Evolutionary conservation across 805 yeast genomes (phyloP).

Genomic region (Ogataea philodendri): DNA sequence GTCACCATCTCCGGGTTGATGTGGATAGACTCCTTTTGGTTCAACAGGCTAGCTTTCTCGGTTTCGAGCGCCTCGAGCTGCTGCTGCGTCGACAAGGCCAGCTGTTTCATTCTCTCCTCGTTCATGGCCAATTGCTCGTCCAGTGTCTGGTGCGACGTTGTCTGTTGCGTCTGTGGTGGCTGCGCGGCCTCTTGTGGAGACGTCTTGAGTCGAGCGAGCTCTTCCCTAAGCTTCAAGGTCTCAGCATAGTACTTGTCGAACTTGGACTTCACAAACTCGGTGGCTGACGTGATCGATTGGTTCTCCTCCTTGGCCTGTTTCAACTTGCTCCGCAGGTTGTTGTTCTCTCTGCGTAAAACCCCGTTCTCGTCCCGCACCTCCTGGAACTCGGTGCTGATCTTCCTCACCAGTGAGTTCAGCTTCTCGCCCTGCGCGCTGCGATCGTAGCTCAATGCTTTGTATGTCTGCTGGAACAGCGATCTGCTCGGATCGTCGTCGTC

Average conservation of each 20-base stretch:
- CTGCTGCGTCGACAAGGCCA: constrained; percentile 10
- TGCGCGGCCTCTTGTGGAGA: no score
- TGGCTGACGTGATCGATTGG: constrained; percentile 5
- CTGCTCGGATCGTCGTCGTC: constrained; percentile 19
- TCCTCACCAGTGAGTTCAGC: constrained; percentile 13
- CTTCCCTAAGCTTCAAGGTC: constrained; percentile 12
- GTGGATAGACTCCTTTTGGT: constrained; percentile 6
- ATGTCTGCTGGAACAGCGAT: constrained; percentile 19
- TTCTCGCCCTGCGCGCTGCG: constrained; percentile 17
- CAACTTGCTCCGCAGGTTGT: constrained; percentile 2
- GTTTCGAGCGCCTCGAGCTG: constrained; percentile 9
- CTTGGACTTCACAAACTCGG: constrained; percentile 18
- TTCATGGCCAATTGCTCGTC: constrained; percentile 13
- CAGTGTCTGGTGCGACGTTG: constrained; percentile 1
- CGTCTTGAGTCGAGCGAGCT: constrained; percentile 8
- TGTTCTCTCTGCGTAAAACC: constrained; percentile 7
- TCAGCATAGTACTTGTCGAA: constrained; percentile 21
- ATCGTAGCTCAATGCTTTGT: constrained; percentile 17
- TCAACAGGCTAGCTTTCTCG: constrained; percentile 10
- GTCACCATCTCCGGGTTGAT: constrained; percentile 10
- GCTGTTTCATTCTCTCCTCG: constrained; percentile 9
- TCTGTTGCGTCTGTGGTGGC: no score
- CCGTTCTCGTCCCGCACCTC: constrained; percentile 11
- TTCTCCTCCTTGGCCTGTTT: constrained; percentile 12
- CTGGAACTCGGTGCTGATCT: constrained; percentile 14